Percentiles rank a stretch among this genome's conserved stretches.
Evolutionary conservation across 2,329 filamentous ascomycete genomes (phyloP).

Genomic region (Pseudogymnoascus sp.): DNA sequence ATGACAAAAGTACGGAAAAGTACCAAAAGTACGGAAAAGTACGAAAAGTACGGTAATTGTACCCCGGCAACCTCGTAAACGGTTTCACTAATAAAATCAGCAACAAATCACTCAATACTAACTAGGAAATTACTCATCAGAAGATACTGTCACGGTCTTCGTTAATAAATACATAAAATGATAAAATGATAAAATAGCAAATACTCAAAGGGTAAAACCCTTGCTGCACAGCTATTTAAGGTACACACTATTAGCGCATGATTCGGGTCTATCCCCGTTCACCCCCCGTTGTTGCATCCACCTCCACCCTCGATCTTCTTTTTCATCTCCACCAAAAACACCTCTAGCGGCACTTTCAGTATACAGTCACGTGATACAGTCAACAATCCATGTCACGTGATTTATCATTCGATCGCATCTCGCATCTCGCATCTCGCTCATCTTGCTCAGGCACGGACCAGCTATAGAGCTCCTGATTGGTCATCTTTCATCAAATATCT

Average conservation of each 20-base stretch:
- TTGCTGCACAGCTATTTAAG: not conserved
- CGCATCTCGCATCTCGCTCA: not conserved
- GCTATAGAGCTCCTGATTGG: slow-evolving; percentile 1
- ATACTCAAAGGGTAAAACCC: not conserved
- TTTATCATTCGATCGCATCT: not conserved
- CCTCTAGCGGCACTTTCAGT: not conserved
- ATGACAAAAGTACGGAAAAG: not conserved
- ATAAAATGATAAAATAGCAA: not conserved
- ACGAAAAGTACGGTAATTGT: not conserved
- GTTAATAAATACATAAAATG: not conserved
- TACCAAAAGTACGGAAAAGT: not conserved
- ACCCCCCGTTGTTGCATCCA: not conserved
- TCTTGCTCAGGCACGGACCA: not conserved
- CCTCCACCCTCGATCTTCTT: not conserved
- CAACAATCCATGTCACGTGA: not conserved
- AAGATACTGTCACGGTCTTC: not conserved
- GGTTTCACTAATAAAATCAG: not conserved
- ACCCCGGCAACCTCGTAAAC: not conserved
- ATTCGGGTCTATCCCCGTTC: not conserved
- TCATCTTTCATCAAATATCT: not conserved
- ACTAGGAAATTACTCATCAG: not conserved
- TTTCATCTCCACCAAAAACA: not conserved
- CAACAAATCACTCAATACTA: too few relatives aligned
- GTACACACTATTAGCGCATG: not conserved
- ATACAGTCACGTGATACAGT: not conserved